Evolutionary conservation across 1,139 yeast genomes (phyloP), one percentile per base, ranked within the genome.

Genomic region (Geotrichum cucujoidarum): DNA sequence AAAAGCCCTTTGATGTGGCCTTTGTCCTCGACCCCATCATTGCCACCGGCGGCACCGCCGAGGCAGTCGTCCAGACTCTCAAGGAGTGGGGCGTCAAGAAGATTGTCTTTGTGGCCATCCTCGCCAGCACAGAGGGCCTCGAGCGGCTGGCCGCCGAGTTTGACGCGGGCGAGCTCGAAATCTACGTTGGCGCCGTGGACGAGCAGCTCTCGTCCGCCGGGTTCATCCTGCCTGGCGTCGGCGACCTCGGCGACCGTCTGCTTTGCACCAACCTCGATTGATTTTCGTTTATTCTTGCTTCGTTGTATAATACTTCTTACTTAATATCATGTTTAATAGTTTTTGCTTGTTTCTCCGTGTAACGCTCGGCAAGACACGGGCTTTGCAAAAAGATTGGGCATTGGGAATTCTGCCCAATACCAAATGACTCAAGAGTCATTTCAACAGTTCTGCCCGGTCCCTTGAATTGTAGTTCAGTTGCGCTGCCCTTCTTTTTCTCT

Each of bases 11-110:
- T 37, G 62, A 60, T 24, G 39, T 61, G 16, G 70, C 66, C 6
- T 56, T 64, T 53, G 61, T 66, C 11, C 50, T 66, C 16, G 70
- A 66, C 45, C 70, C 70, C 17, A 62, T 66, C 20, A 60, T 66
- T 45, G 70, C 70, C 8, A 66, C 70, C 7, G 70, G 70, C 14
- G 68, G 67, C 16, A 66, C 70, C 16, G 67, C 67, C 16, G 55
- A 55, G 22, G 69, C 70, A 5, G 69, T 63, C 18, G 58, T 66
- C 43, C 63, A 61, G 43, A 60, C 65, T 1, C 53, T 62, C 39
- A 54, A 50, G 51, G 70, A 66, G 38, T 66, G 69, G 67, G 65
- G 64, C 14, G 67, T 60, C 42, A 56, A 57, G 50, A 57, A 58
- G 55, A 61, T 66, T 34, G 57, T 66, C 32, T 58, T 64, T 42